Base-by-base conservation (phyloP, 805 yeast genomes). In the Candida easanensis region DNA sequence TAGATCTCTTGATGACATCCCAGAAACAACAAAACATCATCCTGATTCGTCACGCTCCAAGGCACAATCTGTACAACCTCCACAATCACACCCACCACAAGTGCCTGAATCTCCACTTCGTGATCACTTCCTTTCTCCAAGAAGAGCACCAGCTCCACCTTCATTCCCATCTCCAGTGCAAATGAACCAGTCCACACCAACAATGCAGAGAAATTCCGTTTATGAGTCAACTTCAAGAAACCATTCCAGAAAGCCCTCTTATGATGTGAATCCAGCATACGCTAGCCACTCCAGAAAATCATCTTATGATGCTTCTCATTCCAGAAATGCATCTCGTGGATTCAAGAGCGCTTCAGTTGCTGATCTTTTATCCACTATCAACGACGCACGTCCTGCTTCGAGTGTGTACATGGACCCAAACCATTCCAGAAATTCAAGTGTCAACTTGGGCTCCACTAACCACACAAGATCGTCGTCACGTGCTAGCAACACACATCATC, bases 61-160 rank as follows among this genome's bases (percentile, higher is more conserved):
- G 39, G 36, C 33, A 33, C 43, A 33, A 14, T 39, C 25, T 25
- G 39, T 32, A 36, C 52, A 38, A 10, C 57, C 48, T 6, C 56
- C 62, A 27, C 40, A 49, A 15, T 48, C 59, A 5, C 54, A 50
- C 39, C 22, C 42, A 17, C 51, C 49, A 20, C 39, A 32, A 4
- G 38, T 36, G 11, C 51, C 51, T 45, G 36, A 52, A 15, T 39
- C 49, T 5, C 50, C 50, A 7, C 38, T 50, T 4, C 33, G 38
- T 15, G 50, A 60, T 8, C 60, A 70, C 27, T 82, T 82, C 56
- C 62, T 71, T 16, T 82, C 88, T 0, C 88, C 88, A n/a, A 71
- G 88, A 62, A 80, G 70, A 53, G 86, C 88, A 0, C 90, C 90
- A 1, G 74, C 73, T 40, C 88, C 88, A 1, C 89, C 89, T 3